These are phyloP conservation scores for Monilinia laxa DNA, from an alignment of 2,329 filamentous ascomycete genomes.

Conservation along the genomic window DNA sequence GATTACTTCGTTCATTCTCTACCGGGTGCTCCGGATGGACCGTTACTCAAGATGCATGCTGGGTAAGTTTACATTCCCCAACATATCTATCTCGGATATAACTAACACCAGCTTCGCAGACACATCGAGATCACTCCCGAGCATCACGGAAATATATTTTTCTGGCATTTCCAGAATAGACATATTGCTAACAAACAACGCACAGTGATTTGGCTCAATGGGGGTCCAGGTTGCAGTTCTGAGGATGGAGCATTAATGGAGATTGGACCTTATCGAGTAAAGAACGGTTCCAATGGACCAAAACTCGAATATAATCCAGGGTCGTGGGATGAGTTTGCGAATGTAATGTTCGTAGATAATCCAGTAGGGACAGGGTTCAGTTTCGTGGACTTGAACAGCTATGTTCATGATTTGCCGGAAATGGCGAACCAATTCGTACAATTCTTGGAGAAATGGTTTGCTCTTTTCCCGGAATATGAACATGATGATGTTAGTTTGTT, in stretches of 20 bases:
- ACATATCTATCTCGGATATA: background rate
- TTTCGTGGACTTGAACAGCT: slow-evolving; percentile 88
- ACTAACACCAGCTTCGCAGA: slow-evolving; percentile 46
- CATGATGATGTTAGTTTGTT: slow-evolving; percentile 77
- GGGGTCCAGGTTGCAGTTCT: slow-evolving; percentile 93
- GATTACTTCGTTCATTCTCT: slow-evolving; percentile 89
- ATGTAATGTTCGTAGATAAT: slow-evolving; percentile 94
- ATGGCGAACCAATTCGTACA: slow-evolving; percentile 87
- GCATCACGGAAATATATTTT: slow-evolving; percentile 91
- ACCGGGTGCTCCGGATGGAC: slow-evolving; percentile 77
- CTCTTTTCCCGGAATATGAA: slow-evolving; percentile 86
- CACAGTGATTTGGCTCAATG: slow-evolving; percentile 95
- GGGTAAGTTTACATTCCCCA: slow-evolving; percentile 60
- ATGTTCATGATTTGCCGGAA: slow-evolving; percentile 77
- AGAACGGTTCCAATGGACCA: slow-evolving; percentile 57
- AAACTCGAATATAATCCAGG: slow-evolving; percentile 79
- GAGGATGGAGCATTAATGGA: slow-evolving; percentile 91
- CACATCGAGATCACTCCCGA: slow-evolving; percentile 88
- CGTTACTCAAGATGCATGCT: slow-evolving; percentile 93
- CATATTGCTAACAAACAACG: slow-evolving; percentile 91
- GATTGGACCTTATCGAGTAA: slow-evolving; percentile 86
- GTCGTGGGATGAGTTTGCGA: slow-evolving; percentile 98
- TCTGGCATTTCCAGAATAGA: slow-evolving; percentile 96
- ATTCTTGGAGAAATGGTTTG: slow-evolving; percentile 91
- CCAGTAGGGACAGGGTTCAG: slow-evolving; percentile 96